Evolutionary conservation across 1,139 yeast species (phyloP), one percentile per base, ranked within the genome.

Genomic region (Meyerozyma guilliermondii): DNA sequence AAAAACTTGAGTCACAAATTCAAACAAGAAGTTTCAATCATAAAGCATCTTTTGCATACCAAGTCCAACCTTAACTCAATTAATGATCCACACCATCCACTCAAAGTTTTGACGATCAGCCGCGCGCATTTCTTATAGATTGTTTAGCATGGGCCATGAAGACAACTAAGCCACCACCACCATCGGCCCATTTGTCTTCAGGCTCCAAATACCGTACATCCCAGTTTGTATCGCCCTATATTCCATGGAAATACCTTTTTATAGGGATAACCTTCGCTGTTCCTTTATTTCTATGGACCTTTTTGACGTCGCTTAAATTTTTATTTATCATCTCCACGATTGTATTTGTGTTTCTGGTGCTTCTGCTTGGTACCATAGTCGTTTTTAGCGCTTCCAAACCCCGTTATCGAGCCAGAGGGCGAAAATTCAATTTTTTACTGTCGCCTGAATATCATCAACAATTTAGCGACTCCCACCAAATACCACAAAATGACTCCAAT

Each of bases 101-200:
- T 16, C 6, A n/a, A n/a, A n/a, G n/a, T 29, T 13, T 29, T 29
- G 18, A 7, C 22, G 17, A 29, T 29, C 33, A 29, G 33, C 33
- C 16, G 16, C 16, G 33, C 33, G 33, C 33, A 29, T 29, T 29
- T 29, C 27, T 26, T 9, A 29, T 29, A 29, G 33, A 29, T 29
- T 29, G 33, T 29, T 29, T 29, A 29, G 33, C 33, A 29, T 29
- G 33, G 33, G 33, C 18, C 20, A 29, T 29, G 33, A 14, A 29
- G 18, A 29, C 18, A 7, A 14, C 2, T 14, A 13, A 29, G 16
- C 17, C 16, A 4, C 18, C 14, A 7, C 14, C 18, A 30, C 16
- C 35, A 22, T 7, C 33, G n/a, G 33, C 33, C 7, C 18, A 7
- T 10, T 11, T 13, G 28, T 26, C 28, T 11, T 26, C 28, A 5